Conservation (phyloP, 441 rosid species). For the Erodium trifolium region DNA sequence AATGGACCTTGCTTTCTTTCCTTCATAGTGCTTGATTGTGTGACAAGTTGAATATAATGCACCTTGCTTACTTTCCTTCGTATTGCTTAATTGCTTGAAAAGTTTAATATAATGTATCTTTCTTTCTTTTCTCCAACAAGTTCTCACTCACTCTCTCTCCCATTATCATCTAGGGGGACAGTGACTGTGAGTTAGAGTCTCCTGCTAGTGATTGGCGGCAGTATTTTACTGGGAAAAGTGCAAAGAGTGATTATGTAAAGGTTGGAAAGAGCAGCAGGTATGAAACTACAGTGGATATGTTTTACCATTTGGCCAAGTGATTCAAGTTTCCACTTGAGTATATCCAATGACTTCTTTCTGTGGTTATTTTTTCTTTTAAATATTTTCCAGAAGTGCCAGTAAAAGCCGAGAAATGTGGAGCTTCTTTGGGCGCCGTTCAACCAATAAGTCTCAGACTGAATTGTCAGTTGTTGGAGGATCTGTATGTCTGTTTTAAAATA, state of each 20-base stretch:
- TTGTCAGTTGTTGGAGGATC: constrained; percentile 28
- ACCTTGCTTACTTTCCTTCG: too few relatives aligned
- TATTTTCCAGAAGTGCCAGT: constrained; percentile 28
- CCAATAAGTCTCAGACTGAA: constrained; percentile 35
- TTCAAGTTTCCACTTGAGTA: constrained; percentile 18
- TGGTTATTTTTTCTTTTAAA: constrained; percentile 16
- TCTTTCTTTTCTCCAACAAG: constrained; percentile 7
- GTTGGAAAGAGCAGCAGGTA: constrained; percentile 49
- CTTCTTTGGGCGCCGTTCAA: constrained; percentile 38
- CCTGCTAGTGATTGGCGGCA: constrained; percentile 34
- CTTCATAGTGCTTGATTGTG: not conserved
- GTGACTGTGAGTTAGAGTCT: constrained; percentile 36
- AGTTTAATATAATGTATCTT: not conserved
- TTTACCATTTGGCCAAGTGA: constrained; percentile 12
- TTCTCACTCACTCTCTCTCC: constrained; percentile 12
- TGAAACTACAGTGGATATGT: constrained; percentile 19
- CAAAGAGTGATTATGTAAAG: constrained; percentile 26
- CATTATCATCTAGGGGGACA: constrained; percentile 46
- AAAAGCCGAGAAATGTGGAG: constrained; percentile 59
- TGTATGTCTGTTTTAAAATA: constrained; percentile 30
- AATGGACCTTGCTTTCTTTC: not conserved
- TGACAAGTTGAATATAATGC: too few relatives aligned
- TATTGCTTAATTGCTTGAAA: not conserved
- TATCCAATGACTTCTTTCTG: constrained; percentile 6
- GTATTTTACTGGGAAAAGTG: constrained; percentile 35